These are phyloP conservation scores for Chlamydomonas applanata DNA, from an alignment of 139 green algal species.

Conservation along the genomic window DNA sequence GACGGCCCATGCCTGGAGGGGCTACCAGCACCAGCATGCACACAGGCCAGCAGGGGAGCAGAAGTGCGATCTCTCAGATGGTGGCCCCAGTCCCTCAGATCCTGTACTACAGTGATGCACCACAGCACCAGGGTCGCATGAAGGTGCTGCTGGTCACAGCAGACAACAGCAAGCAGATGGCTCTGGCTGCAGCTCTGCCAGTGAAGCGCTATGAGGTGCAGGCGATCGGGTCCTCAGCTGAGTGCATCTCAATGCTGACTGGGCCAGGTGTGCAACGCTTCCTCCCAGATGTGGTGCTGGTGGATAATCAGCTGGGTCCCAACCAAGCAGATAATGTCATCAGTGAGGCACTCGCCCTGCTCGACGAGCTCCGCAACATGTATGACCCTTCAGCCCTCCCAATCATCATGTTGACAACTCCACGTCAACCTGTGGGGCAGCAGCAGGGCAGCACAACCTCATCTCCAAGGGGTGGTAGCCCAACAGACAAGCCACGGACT, in stretches of 20 bases:
- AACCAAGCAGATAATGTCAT: not conserved
- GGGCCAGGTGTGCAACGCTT: not conserved
- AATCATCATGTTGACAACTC: conserved; percentile 1
- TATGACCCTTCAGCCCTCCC: not conserved
- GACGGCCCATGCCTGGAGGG: not conserved
- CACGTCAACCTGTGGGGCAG: too few relatives aligned
- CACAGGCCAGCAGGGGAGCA: not conserved
- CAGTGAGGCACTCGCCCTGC: not conserved
- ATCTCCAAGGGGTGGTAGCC: too few relatives aligned
- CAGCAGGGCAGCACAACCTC: too few relatives aligned
- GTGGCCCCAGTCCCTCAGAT: not conserved
- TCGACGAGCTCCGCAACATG: not conserved
- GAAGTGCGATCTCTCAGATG: not conserved
- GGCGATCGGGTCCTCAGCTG: not conserved
- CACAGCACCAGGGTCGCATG: conserved; percentile 1
- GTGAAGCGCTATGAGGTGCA: not conserved
- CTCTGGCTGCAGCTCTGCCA: not conserved
- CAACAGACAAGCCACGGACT: too few relatives aligned
- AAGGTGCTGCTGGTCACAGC: conserved; percentile 11
- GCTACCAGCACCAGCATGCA: not conserved
- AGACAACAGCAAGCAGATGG: not conserved
- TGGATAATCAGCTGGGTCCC: not conserved
- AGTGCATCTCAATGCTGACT: not conserved
- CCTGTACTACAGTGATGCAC: conserved; percentile 1
- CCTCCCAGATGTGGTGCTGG: conserved; percentile 2